Conservation (phyloP, 2,329 filamentous ascomycete species). For the Ceratocystiopsis brevicomis region DNA sequence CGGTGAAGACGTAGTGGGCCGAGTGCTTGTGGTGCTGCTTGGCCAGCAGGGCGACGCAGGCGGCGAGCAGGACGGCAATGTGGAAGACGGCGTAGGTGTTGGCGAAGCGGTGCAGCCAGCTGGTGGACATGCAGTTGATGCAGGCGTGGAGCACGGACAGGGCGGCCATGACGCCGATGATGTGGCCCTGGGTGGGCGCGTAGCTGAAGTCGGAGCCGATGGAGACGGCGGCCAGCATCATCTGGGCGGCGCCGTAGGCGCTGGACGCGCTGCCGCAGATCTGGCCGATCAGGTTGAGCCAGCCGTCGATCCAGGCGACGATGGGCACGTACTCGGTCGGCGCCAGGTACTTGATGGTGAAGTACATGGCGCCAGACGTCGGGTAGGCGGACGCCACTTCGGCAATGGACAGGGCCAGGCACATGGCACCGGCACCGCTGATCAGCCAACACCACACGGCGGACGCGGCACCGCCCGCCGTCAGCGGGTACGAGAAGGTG, state of each 20-base stretch:
- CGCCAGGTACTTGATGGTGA: constrained; percentile 34
- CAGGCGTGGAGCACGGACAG: constrained; percentile 30
- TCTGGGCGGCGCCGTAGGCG: constrained; percentile 36
- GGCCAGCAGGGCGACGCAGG: constrained; percentile 30
- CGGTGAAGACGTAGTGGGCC: constrained; percentile 34
- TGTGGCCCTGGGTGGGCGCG: constrained; percentile 23
- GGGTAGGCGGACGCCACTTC: constrained; percentile 40
- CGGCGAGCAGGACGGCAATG: constrained; percentile 29
- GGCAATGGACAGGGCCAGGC: constrained; percentile 32
- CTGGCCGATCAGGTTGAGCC: constrained; percentile 33
- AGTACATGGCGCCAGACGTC: constrained; percentile 30
- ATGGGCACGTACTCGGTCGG: constrained; percentile 27
- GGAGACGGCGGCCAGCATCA: constrained; percentile 35
- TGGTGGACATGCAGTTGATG: constrained; percentile 36
- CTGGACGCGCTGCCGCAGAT: constrained; percentile 34
- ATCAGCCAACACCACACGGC: constrained; percentile 41
- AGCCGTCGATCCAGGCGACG: constrained; percentile 29
- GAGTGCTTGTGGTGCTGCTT: constrained; percentile 30
- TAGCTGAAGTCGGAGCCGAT: constrained; percentile 29
- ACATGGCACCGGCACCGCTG: constrained; percentile 35
- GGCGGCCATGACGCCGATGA: constrained; percentile 35
- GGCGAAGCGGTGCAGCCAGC: constrained; percentile 39
- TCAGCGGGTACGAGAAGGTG: constrained; percentile 33
- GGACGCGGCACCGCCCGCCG: constrained; percentile 31
- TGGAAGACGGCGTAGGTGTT: constrained; percentile 39